Base-by-base conservation (phyloP, 1,284 basidiomycete genomes). In the Salmacisia buchloeana region DNA sequence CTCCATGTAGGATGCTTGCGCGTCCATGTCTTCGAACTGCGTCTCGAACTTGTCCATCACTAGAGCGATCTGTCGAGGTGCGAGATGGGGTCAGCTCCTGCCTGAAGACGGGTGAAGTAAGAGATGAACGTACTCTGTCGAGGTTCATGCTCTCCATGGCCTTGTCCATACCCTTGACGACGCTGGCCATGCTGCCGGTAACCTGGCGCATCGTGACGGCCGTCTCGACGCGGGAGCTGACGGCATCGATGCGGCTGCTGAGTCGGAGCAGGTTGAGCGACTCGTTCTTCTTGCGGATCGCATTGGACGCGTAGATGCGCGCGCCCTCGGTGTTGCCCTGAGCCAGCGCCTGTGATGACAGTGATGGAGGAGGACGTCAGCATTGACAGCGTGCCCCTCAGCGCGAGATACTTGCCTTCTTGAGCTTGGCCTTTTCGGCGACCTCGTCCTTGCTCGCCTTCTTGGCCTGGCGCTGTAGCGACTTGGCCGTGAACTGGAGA, bases 121-220 rank as follows among this genome's bases (percentile, higher is more conserved):
- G n/a, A 18, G 31, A 36, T 18, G 41, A 10, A 83, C 87, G 76
- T 76, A 93, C 94, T 80, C 89, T 85, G 77, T 98, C 96, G 59
- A 98, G 85, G 82, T 99, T 97, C 96, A 99, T 98, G 81, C 85
- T 91, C 78, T 97, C 91, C 96, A 98, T 97, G 3, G 96, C 96
- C 79, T 89, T 91, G 81, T 98, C 96, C 94, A 99, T 97, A 23
- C 94, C 94, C 78, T 88, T 89, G 60, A 99, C 96, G 5, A 98
- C 96, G 29, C 88, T 88, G 9, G 92, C 89, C 94, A 98, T 97
- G 80, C 88, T 93, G 12, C 92, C 92, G 25, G 94, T 94, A 7
- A 79, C 77, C 61, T 82, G 81, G 59, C 92, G 86, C 92, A 99
- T 97, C 61, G 94, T 97, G 43, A 98, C 94, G 0, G 96, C 96